A percentile compares a stretch with the other conserved stretches of the same genome.
These are phyloP conservation scores for Alternaria sp. DNA, from an alignment of 2,329 filamentous ascomycete genomes.

Conservation along the genomic window DNA sequence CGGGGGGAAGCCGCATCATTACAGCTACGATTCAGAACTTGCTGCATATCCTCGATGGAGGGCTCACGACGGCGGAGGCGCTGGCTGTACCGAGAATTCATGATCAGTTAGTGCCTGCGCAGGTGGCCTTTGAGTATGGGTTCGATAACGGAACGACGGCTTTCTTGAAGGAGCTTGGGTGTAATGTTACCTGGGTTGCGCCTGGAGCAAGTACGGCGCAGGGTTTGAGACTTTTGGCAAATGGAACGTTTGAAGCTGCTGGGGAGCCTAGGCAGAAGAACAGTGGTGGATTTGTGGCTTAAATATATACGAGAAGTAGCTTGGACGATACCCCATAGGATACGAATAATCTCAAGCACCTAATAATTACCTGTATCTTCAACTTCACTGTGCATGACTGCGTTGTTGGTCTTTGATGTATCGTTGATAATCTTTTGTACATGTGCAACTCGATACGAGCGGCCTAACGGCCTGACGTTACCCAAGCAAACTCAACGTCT, in stretches of 20 bases:
- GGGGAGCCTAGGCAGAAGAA: slow-evolving; percentile 77
- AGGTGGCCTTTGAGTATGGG: slow-evolving; percentile 70
- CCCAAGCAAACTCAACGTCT: slow-evolving; percentile 6
- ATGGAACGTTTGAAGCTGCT: slow-evolving; percentile 79
- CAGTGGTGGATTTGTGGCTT: slow-evolving; percentile 70
- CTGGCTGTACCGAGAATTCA: slow-evolving; percentile 75
- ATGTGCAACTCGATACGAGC: slow-evolving; percentile 1
- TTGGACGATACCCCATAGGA: not conserved
- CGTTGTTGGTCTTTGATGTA: not conserved
- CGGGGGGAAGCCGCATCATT: slow-evolving; percentile 84
- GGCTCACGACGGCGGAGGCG: slow-evolving; percentile 67
- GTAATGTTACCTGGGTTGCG: slow-evolving; percentile 75
- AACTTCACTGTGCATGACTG: not conserved
- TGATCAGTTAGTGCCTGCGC: slow-evolving; percentile 81
- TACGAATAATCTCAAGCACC: not conserved
- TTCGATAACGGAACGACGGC: slow-evolving; percentile 72
- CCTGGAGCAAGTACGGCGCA: slow-evolving; percentile 74
- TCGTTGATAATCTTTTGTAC: slow-evolving; percentile 5
- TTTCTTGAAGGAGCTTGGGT: slow-evolving; percentile 70
- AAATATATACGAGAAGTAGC: slow-evolving; percentile 6
- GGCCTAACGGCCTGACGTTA: not conserved
- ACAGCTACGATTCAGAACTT: slow-evolving; percentile 78
- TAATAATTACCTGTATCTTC: not conserved
- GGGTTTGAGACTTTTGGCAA: slow-evolving; percentile 66
- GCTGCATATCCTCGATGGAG: slow-evolving; percentile 74